phyloP scores from a whole-genome alignment of 148 eudicot genomes.

The Polygonum aviculare region DNA sequence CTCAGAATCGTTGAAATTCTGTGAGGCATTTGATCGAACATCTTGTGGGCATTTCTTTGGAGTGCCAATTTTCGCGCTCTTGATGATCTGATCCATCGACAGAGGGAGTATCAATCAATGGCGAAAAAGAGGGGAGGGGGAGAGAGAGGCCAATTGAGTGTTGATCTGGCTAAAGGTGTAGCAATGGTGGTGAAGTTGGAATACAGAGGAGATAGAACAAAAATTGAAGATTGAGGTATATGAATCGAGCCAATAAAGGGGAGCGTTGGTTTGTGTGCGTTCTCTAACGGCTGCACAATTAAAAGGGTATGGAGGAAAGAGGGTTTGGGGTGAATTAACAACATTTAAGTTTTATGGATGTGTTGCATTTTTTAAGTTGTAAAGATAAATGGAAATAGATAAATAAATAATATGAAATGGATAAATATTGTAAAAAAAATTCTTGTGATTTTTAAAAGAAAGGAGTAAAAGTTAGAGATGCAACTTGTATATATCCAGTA shows the following conservation, averaged over 20 bases:
- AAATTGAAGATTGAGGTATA: background rate
- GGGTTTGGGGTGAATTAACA: too few relatives aligned
- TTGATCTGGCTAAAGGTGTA: background rate
- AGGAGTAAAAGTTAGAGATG: too few relatives aligned
- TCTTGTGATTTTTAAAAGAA: too few relatives aligned
- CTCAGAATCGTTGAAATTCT: constrained; percentile 36
- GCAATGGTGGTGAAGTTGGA: background rate
- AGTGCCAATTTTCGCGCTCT: constrained; percentile 24
- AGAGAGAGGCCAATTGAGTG: background rate
- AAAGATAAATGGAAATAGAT: too few relatives aligned
- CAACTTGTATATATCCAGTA: too few relatives aligned
- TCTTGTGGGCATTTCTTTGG: constrained; percentile 29
- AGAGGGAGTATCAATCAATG: background rate
- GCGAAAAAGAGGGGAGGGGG: background rate
- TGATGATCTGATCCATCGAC: constrained; percentile 19
- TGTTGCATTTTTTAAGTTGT: too few relatives aligned
- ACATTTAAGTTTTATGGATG: too few relatives aligned
- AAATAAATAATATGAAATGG: too few relatives aligned
- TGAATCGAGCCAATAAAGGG: constrained; percentile 6
- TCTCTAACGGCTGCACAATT: constrained; percentile 9
- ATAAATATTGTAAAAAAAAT: too few relatives aligned
- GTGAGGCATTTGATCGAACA: constrained; percentile 32
- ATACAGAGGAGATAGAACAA: background rate
- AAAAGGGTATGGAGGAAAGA: too few relatives aligned
- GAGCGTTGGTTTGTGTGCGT: background rate